A percentile compares a stretch with the other conserved stretches of the same genome.
phyloP scores from a whole-genome alignment of 2,329 filamentous ascomycete genomes.

The Trichoderma sp. region DNA sequence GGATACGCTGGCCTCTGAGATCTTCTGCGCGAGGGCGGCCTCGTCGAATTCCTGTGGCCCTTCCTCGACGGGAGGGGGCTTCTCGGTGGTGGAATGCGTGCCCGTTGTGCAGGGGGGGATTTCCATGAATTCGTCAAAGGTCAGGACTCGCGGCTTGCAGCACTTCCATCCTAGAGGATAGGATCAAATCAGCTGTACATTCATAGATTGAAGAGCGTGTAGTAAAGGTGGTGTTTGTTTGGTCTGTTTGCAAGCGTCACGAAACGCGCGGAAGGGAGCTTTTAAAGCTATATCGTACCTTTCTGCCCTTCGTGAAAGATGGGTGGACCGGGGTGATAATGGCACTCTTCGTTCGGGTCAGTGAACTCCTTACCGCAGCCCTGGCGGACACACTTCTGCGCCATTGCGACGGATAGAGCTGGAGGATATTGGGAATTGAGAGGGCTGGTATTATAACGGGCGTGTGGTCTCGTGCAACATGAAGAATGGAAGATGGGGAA shows the following conservation, averaged over 20 bases:
- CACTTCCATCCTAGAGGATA: constrained; percentile 91
- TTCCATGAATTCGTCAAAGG: constrained; percentile 95
- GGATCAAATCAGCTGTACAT: background rate
- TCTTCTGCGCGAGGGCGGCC: constrained; percentile 47
- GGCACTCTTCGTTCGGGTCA: constrained; percentile 79
- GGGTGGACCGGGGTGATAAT: constrained; percentile 91
- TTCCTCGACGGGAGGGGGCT: constrained; percentile 63
- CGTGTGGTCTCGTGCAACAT: background rate
- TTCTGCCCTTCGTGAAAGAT: constrained; percentile 98
- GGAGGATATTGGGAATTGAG: no score
- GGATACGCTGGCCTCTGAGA: constrained; percentile 53
- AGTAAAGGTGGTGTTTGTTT: background rate
- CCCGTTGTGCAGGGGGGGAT: constrained; percentile 93
- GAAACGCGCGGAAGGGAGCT: background rate
- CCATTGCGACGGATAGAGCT: constrained; percentile 51
- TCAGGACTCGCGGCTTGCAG: constrained; percentile 94
- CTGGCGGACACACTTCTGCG: constrained; percentile 92
- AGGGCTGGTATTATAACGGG: background rate
- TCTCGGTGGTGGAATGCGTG: constrained; percentile 85
- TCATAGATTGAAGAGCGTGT: no score
- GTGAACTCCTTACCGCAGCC: constrained; percentile 89
- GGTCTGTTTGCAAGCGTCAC: background rate
- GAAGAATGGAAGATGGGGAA: background rate
- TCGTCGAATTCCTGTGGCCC: constrained; percentile 50
- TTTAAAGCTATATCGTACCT: constrained; percentile 57